Base-by-base conservation (phyloP, 208 protist genomes). In the Trypanosoma avium region DNA sequence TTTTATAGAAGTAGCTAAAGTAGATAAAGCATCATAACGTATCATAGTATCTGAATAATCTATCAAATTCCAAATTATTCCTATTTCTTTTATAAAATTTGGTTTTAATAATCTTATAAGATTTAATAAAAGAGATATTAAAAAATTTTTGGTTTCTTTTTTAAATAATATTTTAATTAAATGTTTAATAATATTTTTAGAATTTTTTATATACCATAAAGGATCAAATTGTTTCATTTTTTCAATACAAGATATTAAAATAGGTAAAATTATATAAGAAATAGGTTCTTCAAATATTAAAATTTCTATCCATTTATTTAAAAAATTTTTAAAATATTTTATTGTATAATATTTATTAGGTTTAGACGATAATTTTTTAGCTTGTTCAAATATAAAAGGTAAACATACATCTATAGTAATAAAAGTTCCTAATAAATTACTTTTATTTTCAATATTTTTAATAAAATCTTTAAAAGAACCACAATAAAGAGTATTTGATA, bases 201-300 rank as follows among this genome's bases (percentile, higher is more conserved):
- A n/a, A n/a, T n/a, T n/a, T n/a, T n/a, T n/a, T n/a, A 60, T 13
- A 21, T 17, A 1, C 63, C 63, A 61, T 19, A 24, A 50, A 19
- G 29, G 32, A 5, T 70, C 40, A 49, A 60, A 60, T 13, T 35
- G n/a, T 32, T 50, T 60, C 19, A 70, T 29, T 30, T 70, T 70
- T 22, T 47, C 48, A 49, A 35, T 12, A 53, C 63, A 70, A 26
- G 35, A 52, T 22, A 61, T 22, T 24, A 61, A 3, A 24, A 60
- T 27, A 21, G 63, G 63, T 17, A 62, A 8, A 27, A 49, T 27
- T 17, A 54, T 19, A 56, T 57, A 27, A 15, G 21, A 6, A 24
- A 33, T 33, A 21, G 57, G 42, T 22, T 62, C 42, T 19, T 52
- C 42, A 5, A 47, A 7, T 26, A 62, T 26, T 32, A 62, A 33